phyloP scores from a whole-genome alignment of 352 stramenopile species.

The Phytopythium montanum region DNA sequence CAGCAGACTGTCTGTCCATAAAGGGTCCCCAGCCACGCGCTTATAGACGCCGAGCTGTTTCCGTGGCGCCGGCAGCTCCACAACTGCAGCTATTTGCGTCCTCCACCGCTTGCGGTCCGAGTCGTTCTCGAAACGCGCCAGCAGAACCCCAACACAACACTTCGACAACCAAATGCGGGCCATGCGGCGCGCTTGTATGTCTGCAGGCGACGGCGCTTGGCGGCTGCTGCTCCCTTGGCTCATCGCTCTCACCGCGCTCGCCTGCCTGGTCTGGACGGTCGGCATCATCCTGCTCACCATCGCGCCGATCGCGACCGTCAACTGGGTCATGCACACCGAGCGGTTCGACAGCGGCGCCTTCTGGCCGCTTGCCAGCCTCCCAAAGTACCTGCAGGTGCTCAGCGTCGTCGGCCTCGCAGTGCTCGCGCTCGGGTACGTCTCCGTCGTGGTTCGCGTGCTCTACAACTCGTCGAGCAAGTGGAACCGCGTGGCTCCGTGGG shows the following conservation, averaged over 20 bases:
- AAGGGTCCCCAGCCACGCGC: neutral
- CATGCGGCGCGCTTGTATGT: neutral
- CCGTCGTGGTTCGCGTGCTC: conserved; percentile 12
- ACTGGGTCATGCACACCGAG: conserved; percentile 23
- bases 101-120: no score
- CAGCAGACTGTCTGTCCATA: neutral
- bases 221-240: neutral
- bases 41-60: no score
- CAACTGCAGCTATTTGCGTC: no score
- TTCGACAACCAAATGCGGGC: neutral
- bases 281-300: conserved; percentile 24
- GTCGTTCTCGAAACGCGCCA: no score
- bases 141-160: no score
- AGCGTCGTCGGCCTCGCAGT: conserved; percentile 10
- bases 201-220: neutral
- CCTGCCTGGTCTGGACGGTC: conserved; percentile 18
- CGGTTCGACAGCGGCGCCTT: conserved; percentile 26
- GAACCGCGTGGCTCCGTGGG: neutral
- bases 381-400: conserved; percentile 6
- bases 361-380: conserved; percentile 21
- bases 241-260: neutral
- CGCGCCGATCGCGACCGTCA: conserved; percentile 20
- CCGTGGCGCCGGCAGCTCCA: no score
- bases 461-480: neutral
- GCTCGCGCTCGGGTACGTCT: conserved; percentile 15